Percentiles rank a stretch among this genome's conserved stretches.
Conservation (phyloP, 2,329 filamentous ascomycete genomes). For the Aschersonia sp. region DNA sequence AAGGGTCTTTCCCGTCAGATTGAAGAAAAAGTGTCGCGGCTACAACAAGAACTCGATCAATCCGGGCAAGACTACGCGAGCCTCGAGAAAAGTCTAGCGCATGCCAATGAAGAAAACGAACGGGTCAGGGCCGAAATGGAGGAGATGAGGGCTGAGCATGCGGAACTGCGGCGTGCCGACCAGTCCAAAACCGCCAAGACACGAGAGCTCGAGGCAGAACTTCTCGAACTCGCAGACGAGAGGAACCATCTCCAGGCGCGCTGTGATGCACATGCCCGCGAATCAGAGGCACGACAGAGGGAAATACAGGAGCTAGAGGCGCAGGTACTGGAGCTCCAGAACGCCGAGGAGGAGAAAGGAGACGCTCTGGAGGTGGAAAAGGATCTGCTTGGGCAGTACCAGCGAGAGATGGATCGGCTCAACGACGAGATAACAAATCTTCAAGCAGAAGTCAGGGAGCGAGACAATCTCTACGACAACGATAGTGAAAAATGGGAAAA, state of each 20-base stretch:
- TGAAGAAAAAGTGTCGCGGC: slow-evolving; percentile 51
- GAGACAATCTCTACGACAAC: slow-evolving; percentile 54
- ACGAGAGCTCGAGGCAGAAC: slow-evolving; percentile 41
- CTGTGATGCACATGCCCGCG: slow-evolving; percentile 50
- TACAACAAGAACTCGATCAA: slow-evolving; percentile 51
- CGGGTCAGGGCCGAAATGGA: slow-evolving; percentile 29
- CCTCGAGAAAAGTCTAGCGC: slow-evolving; percentile 35
- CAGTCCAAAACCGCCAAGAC: slow-evolving; percentile 33
- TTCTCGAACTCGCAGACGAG: slow-evolving; percentile 45
- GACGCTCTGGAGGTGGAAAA: slow-evolving; percentile 46
- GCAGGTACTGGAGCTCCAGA: slow-evolving; percentile 31
- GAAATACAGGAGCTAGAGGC: slow-evolving; percentile 40
- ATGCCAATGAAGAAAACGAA: slow-evolving; percentile 30
- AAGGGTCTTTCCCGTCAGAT: slow-evolving; percentile 62
- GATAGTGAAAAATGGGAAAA: slow-evolving; percentile 61
- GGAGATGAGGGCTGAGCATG: slow-evolving; percentile 19
- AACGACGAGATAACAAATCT: slow-evolving; percentile 46
- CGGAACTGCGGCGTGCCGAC: slow-evolving; percentile 13
- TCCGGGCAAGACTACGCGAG: slow-evolving; percentile 31
- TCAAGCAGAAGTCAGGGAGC: slow-evolving; percentile 51
- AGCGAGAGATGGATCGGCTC: slow-evolving; percentile 32
- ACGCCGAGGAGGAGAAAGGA: slow-evolving; percentile 38
- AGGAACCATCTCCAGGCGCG: slow-evolving; percentile 56
- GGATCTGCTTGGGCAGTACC: slow-evolving; percentile 32
- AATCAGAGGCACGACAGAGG: slow-evolving; percentile 51